Conservation (phyloP, 2,329 filamentous ascomycete genomes). For the Hypoxylon rubiginosum region DNA sequence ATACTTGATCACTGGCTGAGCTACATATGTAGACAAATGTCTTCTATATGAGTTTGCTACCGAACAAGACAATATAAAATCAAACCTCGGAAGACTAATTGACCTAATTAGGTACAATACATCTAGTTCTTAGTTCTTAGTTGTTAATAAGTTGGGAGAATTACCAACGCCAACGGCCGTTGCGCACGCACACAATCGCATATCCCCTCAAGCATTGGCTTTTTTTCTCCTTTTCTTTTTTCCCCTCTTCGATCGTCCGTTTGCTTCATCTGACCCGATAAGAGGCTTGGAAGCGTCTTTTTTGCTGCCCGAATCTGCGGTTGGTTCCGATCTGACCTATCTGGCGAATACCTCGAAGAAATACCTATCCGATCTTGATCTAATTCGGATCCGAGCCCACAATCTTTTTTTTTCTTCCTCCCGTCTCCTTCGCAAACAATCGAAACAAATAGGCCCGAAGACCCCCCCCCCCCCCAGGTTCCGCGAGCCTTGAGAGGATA, state of each 20-base stretch:
- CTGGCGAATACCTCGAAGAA: slow-evolving; percentile 22
- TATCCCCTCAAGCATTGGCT: slow-evolving; percentile 10
- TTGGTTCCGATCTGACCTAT: slow-evolving; percentile 17
- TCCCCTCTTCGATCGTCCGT: slow-evolving; percentile 13
- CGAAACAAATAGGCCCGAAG: slow-evolving; percentile 37
- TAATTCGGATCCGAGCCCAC: slow-evolving; percentile 34
- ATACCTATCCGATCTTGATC: slow-evolving; percentile 34
- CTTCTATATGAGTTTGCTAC: slow-evolving; percentile 2
- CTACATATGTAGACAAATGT: background rate
- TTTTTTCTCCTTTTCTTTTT: slow-evolving; percentile 8
- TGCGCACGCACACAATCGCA: background rate
- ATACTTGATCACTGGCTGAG: slow-evolving; percentile 22
- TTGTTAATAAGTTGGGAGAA: slow-evolving; percentile 23
- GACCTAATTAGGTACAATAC: slow-evolving; percentile 18
- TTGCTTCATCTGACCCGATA: slow-evolving; percentile 25
- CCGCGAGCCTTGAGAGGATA: slow-evolving; percentile 28
- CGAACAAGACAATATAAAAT: slow-evolving; percentile 12
- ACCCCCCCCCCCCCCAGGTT: slow-evolving; percentile 19
- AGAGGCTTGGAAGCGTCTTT: slow-evolving; percentile 15
- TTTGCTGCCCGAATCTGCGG: slow-evolving; percentile 27
- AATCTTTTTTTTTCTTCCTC: slow-evolving; percentile 17
- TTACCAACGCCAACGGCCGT: slow-evolving; percentile 1
- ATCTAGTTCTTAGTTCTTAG: slow-evolving; percentile 4
- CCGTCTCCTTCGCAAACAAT: slow-evolving; percentile 37
- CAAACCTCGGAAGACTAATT: slow-evolving; percentile 17